Conservation (phyloP, 495 filamentous ascomycete genomes). For the Letharia columbiana region DNA sequence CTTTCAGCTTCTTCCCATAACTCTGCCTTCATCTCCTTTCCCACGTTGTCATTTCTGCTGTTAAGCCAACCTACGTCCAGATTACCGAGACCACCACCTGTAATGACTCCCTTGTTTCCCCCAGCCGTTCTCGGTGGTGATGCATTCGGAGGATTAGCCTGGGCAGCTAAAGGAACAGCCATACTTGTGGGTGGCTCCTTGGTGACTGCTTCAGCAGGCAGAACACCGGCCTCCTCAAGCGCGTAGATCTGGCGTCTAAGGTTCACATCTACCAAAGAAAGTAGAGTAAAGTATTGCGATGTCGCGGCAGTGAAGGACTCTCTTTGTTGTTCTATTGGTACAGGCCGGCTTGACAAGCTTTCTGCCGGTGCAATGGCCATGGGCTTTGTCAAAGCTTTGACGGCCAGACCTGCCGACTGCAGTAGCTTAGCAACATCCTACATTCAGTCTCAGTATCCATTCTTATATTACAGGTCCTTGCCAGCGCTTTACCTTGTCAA, state of each 20-base stretch:
- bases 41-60: slow-evolving; percentile 66
- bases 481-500: slow-evolving; percentile 55
- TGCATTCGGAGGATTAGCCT: slow-evolving; percentile 22
- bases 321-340: slow-evolving; percentile 38
- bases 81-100: slow-evolving; percentile 48
- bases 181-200: slow-evolving; percentile 20
- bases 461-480: slow-evolving; percentile 1
- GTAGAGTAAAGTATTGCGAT: slow-evolving; percentile 56
- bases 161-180: slow-evolving; percentile 27
- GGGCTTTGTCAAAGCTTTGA: slow-evolving; percentile 57
- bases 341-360: slow-evolving; percentile 24
- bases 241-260: slow-evolving; percentile 72
- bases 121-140: slow-evolving; percentile 27
- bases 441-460: not conserved
- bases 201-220: slow-evolving; percentile 40
- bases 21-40: slow-evolving; percentile 69
- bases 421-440: slow-evolving; percentile 56
- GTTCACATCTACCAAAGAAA: slow-evolving; percentile 60
- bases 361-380: slow-evolving; percentile 11
- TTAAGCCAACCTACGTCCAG: slow-evolving; percentile 83
- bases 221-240: slow-evolving; percentile 66
- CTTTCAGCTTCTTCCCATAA: slow-evolving; percentile 55
- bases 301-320: slow-evolving; percentile 52
- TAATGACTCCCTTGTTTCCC: slow-evolving; percentile 29
- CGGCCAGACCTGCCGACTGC: slow-evolving; percentile 55